Conservation (phyloP, 1,284 basidiomycete species). For the Taiwanofungus camphoratus region DNA sequence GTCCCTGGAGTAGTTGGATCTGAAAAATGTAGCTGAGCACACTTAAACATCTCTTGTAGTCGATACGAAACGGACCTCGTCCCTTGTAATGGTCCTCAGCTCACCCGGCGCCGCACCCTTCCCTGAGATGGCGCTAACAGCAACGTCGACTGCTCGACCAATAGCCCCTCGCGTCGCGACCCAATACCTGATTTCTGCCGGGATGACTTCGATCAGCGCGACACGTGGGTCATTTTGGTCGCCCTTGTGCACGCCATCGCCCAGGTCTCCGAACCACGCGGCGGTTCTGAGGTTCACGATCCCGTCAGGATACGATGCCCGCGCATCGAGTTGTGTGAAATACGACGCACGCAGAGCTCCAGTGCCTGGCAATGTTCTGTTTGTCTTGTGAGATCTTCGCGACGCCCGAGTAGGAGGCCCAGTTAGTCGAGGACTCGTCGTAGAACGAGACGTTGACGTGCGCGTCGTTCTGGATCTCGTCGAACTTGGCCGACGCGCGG, state of each 20-base stretch:
- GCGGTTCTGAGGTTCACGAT: constrained; percentile 37
- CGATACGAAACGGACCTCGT: constrained; percentile 44
- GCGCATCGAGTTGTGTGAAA: constrained; percentile 3
- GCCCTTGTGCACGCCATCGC: constrained; percentile 84
- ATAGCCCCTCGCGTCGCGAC: constrained; percentile 43
- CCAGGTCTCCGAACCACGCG: constrained; percentile 85
- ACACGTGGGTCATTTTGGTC: constrained; percentile 79
- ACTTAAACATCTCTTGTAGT: neutral
- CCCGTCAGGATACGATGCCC: neutral
- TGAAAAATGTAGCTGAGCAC: neutral
- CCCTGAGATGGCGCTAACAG: constrained; percentile 50
- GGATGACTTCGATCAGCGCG: constrained; percentile 74
- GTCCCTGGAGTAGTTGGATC: constrained; percentile 2
- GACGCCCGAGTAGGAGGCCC: constrained; percentile 80
- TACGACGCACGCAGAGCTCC: constrained; percentile 49
- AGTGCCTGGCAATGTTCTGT: constrained; percentile 64
- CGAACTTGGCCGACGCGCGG: constrained; percentile 69
- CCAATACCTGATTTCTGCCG: constrained; percentile 81
- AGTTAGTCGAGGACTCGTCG: constrained; percentile 68
- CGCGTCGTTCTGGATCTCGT: constrained; percentile 69
- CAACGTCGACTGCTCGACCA: constrained; percentile 45
- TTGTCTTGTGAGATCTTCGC: constrained; percentile 65
- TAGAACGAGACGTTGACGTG: constrained; percentile 81
- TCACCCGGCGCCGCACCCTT: constrained; percentile 57
- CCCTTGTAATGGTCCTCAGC: constrained; percentile 52